Base-by-base conservation (phyloP, 257 asterid species). In the Phtheirospermum japonicum region DNA sequence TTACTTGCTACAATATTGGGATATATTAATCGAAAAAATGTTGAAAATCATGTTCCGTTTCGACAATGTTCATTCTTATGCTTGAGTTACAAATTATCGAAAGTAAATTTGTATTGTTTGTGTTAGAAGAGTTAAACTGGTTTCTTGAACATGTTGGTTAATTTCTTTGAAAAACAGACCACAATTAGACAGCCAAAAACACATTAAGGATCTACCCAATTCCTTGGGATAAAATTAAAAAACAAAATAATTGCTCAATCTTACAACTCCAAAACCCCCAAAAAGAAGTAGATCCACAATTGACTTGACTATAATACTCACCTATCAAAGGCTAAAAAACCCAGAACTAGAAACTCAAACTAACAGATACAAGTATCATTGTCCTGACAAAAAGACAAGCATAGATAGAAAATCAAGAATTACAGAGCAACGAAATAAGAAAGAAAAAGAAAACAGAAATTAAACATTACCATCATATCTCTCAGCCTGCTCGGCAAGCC, bases 401-500 rank as follows among this genome's bases (percentile, higher is more conserved):
- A 28, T n/a, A 14, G 14, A 11, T n/a, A 28, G 6, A 26, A 30
- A 42, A 42, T 39, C 6, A 45, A 18, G 56, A 66, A 48, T 51
- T 2, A 16, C 63, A 64, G 5, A 68, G 43, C 26, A 57, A 43
- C 30, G 57, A 42, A 43, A 19, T 36, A 4, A 9, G 5, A 31
- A 53, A 6, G 16, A 36, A 23, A 67, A 20, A 4, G 6, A 5
- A 31, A 53, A 6, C 16, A 30, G 17, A 67, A 20, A 32, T 43
- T 0, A 10, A 67, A 7, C 0, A 45, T 56, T 74, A 86, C 95
- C 95, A 72, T 86, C 95, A 52, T 86, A 86, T 79, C 90, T 72
- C 57, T 86, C 95, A 42, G 95, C 90, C 67, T 86, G 90, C 78
- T 86, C 90, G 1, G 90, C 88, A 48, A 86, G 80, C 75, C 88